These are phyloP conservation scores for Eutrema heterophyllum DNA, from an alignment of 345 rosid species.

Conservation along the genomic window DNA sequence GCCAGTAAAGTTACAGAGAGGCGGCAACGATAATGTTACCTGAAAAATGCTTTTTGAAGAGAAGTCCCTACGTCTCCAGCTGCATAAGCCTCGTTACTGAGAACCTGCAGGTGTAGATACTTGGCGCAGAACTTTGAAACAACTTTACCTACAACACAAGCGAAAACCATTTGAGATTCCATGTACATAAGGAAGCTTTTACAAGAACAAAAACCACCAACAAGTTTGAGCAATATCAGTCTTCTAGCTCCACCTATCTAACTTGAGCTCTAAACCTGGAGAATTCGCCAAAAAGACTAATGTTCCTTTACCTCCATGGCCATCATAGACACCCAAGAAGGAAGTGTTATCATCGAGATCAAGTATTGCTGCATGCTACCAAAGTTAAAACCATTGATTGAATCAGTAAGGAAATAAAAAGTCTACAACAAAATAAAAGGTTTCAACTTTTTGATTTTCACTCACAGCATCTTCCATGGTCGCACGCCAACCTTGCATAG, in stretches of 20 bases:
- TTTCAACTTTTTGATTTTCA: conserved; percentile 10
- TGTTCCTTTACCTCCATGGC: conserved; percentile 83
- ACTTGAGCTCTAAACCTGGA: background rate
- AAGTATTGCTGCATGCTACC: conserved; percentile 81
- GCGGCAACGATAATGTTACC: conserved; percentile 21
- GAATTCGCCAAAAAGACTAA: background rate
- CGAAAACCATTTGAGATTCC: background rate
- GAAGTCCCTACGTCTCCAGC: conserved; percentile 72
- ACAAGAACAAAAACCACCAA: background rate
- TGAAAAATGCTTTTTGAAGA: conserved; percentile 58
- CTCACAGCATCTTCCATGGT: conserved; percentile 99
- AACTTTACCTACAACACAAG: conserved; percentile 53
- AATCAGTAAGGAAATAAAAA: background rate
- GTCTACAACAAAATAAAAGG: background rate
- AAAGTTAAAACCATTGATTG: conserved; percentile 16
- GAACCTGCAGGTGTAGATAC: conserved; percentile 75
- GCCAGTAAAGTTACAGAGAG: background rate
- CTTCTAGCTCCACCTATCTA: background rate
- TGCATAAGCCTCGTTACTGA: conserved; percentile 50
- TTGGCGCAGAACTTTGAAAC: conserved; percentile 86
- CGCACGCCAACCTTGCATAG: conserved; percentile 99
- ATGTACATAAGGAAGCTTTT: background rate
- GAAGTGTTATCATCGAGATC: conserved; percentile 77
- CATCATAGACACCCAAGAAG: conserved; percentile 97
- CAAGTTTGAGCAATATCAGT: background rate